Conservation (phyloP, 768 basidiomycete species). For the Tricholoma saponaceum region DNA sequence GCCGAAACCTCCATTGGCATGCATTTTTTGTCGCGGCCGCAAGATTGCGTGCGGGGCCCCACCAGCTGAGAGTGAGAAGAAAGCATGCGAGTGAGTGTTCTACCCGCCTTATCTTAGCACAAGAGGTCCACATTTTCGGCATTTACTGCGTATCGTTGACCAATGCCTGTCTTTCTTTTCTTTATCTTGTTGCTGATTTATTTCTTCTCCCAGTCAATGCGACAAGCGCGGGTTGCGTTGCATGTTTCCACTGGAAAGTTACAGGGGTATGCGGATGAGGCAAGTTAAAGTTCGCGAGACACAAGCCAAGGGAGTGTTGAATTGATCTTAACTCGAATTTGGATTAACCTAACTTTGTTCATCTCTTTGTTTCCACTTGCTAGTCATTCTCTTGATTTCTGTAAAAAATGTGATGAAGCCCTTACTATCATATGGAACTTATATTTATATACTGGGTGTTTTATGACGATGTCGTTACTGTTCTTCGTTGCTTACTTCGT, state of each 20-base stretch:
- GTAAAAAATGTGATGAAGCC: too few species aligned
- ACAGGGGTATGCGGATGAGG: conserved; percentile 6
- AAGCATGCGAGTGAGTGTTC: conserved; percentile 45
- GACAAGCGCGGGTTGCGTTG: conserved; percentile 3
- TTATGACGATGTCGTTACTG: too few species aligned
- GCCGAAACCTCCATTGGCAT: conserved; percentile 42
- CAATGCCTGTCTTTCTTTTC: not conserved
- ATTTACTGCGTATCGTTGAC: not conserved
- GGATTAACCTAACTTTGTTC: too few species aligned
- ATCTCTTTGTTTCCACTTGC: too few species aligned
- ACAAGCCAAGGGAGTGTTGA: not conserved
- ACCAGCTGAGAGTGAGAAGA: conserved; percentile 29
- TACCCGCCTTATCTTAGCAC: not conserved
- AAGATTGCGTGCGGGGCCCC: conserved; percentile 52
- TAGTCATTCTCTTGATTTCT: too few species aligned
- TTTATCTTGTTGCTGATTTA: not conserved
- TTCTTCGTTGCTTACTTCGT: too few species aligned
- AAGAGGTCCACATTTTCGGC: not conserved
- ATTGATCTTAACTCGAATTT: not conserved
- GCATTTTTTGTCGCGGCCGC: conserved; percentile 44
- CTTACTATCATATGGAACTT: too few species aligned
- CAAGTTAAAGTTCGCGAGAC: not conserved
- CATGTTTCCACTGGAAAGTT: conserved; percentile 7
- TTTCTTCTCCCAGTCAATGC: conserved; percentile 4
- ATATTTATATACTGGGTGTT: too few species aligned